Conservation (phyloP, 2,329 filamentous ascomycete genomes). For the Cladosporium sp. region DNA sequence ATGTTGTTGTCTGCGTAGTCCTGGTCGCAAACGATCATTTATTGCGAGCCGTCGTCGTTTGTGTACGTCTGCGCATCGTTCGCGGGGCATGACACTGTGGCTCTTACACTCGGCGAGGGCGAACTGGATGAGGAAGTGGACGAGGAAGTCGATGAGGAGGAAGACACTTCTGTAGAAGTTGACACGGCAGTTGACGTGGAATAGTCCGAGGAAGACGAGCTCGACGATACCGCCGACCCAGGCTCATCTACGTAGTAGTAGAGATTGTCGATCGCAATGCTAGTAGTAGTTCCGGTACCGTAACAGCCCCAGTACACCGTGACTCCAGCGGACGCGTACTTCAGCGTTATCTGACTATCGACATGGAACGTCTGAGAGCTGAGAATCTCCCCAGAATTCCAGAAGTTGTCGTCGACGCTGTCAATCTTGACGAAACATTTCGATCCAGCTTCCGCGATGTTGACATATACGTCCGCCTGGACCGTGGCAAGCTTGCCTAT, state of each 20-base stretch:
- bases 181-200: neutral
- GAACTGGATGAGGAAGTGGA: neutral
- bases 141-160: neutral
- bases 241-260: neutral
- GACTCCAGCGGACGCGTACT: neutral
- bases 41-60: conserved; percentile 7
- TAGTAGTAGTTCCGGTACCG: neutral
- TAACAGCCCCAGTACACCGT: neutral
- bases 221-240: neutral
- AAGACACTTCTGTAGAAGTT: neutral
- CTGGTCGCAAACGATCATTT: conserved; percentile 3
- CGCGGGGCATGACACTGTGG: neutral
- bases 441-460: neutral
- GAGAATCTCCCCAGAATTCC: neutral
- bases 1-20: neutral
- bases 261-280: neutral
- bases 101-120: neutral
- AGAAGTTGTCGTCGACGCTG: neutral
- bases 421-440: neutral
- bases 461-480: neutral
- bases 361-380: neutral
- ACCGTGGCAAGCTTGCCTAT: neutral
- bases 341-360: neutral
- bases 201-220: neutral
- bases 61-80: neutral